Evolutionary conservation across 2,329 filamentous ascomycete genomes (phyloP).

Genomic region (Dryadomyces quercus-mongolicae): DNA sequence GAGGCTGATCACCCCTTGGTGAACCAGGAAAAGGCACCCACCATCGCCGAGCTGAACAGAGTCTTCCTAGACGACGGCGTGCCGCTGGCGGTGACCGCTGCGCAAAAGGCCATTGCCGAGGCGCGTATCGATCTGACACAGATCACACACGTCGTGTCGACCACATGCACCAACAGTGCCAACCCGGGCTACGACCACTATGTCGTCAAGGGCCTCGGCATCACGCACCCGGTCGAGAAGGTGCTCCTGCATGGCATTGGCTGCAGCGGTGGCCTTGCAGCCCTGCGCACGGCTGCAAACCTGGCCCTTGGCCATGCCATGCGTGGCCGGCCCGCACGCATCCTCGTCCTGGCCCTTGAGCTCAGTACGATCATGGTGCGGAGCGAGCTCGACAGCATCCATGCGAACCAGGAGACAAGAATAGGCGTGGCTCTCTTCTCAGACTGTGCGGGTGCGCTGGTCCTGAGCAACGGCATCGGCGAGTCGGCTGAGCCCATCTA

Average conservation of each 20-base stretch:
- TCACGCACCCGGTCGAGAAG: slow-evolving; percentile 48
- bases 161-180: slow-evolving; percentile 57
- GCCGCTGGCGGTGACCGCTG: slow-evolving; percentile 42
- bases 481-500: slow-evolving; percentile 34
- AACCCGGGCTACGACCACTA: slow-evolving; percentile 59
- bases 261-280: slow-evolving; percentile 51
- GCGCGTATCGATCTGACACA: slow-evolving; percentile 35
- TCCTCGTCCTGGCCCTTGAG: slow-evolving; percentile 55
- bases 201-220: slow-evolving; percentile 45
- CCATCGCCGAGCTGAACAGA: slow-evolving; percentile 41
- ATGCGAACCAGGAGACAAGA: slow-evolving; percentile 44
- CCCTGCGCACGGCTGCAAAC: slow-evolving; percentile 52
- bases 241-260: slow-evolving; percentile 55
- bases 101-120: slow-evolving; percentile 42
- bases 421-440: slow-evolving; percentile 58
- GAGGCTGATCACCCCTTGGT: slow-evolving; percentile 48
- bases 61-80: slow-evolving; percentile 46
- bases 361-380: slow-evolving; percentile 48
- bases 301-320: slow-evolving; percentile 51
- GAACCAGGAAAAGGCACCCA: slow-evolving; percentile 40
- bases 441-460: slow-evolving; percentile 54
- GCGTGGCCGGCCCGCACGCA: slow-evolving; percentile 44
- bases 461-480: slow-evolving; percentile 53
- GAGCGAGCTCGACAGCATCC: slow-evolving; percentile 52
- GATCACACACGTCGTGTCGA: slow-evolving; percentile 56